Conservation (phyloP, 192 early-diverging fungal genomes). For the Chytriomyces confervae region DNA sequence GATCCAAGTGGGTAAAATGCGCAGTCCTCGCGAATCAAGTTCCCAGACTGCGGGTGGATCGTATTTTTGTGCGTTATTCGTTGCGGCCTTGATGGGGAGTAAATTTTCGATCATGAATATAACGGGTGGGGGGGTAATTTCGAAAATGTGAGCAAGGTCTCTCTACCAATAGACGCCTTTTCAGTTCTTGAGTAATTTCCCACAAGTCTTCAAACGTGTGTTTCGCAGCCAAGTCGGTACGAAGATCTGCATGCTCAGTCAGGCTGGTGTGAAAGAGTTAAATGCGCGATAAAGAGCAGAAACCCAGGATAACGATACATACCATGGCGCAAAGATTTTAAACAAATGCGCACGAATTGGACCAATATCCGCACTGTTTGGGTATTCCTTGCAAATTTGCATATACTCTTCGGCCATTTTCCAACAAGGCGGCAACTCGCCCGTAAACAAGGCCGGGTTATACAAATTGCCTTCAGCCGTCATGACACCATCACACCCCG, state of each 20-base stretch:
- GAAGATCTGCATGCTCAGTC: constrained; percentile 78
- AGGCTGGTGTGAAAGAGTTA: constrained; percentile 46
- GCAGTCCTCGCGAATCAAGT: constrained; percentile 59
- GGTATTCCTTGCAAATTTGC: constrained; percentile 71
- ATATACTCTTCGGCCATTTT: constrained; percentile 92
- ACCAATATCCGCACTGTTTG: constrained; percentile 66
- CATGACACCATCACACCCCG: constrained; percentile 95
- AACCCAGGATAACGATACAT: constrained; percentile 8
- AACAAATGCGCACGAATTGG: constrained; percentile 89
- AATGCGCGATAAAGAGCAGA: constrained; percentile 30
- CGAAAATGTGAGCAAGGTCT: background rate
- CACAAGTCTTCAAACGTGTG: constrained; percentile 65
- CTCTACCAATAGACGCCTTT: constrained; percentile 55
- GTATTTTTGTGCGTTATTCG: constrained; percentile 27
- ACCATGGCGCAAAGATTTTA: constrained; percentile 78
- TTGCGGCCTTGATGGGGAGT: background rate
- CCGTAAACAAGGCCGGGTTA: constrained; percentile 88
- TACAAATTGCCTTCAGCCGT: constrained; percentile 70
- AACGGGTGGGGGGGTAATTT: constrained; percentile 9
- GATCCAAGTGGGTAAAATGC: constrained; percentile 69
- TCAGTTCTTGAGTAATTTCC: constrained; percentile 62
- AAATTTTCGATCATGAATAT: background rate
- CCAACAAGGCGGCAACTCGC: too few species aligned
- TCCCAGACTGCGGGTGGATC: constrained; percentile 45
- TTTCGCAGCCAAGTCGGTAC: constrained; percentile 71